phyloP scores from a whole-genome alignment of 2,329 filamentous ascomycete genomes.

The Penicillium brasilianum region DNA sequence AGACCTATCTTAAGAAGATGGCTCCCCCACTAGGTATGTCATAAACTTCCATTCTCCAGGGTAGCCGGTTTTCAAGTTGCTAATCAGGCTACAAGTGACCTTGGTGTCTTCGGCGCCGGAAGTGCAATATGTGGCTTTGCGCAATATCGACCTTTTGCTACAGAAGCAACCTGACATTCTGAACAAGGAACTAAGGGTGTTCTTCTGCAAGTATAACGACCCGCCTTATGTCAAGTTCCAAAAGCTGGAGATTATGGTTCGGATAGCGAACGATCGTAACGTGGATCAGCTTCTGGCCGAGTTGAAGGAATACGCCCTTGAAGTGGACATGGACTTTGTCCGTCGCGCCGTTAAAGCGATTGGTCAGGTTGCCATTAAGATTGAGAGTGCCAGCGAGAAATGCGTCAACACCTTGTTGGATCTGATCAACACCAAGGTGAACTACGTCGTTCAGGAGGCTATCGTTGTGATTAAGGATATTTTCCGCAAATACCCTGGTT shows the following conservation, averaged over 20 bases:
- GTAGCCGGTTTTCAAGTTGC: conserved; percentile 9
- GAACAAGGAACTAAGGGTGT: conserved; percentile 95
- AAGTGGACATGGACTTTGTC: conserved; percentile 99
- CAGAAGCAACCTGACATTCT: conserved; percentile 97
- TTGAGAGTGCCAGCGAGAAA: conserved; percentile 91
- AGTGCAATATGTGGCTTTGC: conserved; percentile 94
- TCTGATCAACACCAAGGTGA: conserved; percentile 95
- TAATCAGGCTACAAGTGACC: conserved; percentile 69
- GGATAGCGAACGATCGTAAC: conserved; percentile 96
- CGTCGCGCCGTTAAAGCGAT: conserved; percentile 93
- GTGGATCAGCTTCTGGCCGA: conserved; percentile 93
- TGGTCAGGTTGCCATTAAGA: conserved; percentile 97
- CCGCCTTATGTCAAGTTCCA: conserved; percentile 96
- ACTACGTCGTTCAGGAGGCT: conserved; percentile 98
- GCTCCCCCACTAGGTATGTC: conserved; percentile 82
- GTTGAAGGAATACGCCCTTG: conserved; percentile 94
- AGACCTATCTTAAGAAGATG: conserved; percentile 97
- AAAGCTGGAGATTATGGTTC: conserved; percentile 98
- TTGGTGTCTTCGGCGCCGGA: conserved; percentile 94
- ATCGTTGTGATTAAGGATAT: conserved; percentile 99
- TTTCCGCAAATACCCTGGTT: conserved; percentile 94
- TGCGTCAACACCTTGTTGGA: conserved; percentile 94
- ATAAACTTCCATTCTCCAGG: background rate
- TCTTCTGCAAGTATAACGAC: conserved; percentile 99
- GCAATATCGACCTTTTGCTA: conserved; percentile 93